Base-by-base conservation (phyloP, 2,329 filamentous ascomycete genomes). In the Beauveria sp. region DNA sequence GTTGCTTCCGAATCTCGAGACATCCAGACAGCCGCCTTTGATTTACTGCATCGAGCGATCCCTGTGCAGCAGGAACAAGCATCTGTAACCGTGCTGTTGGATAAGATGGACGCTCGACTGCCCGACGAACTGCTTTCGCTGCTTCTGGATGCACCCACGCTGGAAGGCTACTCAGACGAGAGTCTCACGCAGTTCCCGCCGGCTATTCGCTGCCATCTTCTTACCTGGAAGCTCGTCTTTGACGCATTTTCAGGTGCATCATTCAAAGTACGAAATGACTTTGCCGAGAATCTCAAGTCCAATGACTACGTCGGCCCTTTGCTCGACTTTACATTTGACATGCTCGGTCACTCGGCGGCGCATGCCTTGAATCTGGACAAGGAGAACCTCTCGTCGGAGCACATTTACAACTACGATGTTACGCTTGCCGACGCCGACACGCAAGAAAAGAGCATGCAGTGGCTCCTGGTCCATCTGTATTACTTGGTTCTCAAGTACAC, bases 221-320 rank as follows among this genome's bases (percentile, higher is more conserved):
- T 96, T 31, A 89, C 91, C 12, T 99, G 95, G 95, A 85, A 90
- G 65, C 80, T 98, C 1, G 82, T 97, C 0, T 98, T 96, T 70
- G 91, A 96, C 67, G 88, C 93, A 50, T 96, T 93, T 70, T 79
- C 80, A 20, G 85, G 86, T 22, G 86, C 92, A 14, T 91, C 93
- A 0, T 88, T 90, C 72, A 91, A 91, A 68, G 86, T 98, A 18
- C 89, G 91, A 67, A 85, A 84, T 63, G 87, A 93, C 68, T 98
- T 97, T 69, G 83, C 86, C 0, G 84, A 91, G 26, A 85, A 89
- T 63, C 82, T 99, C 61, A 95, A 92, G 71, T 83, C 88, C 28
- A 87, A 87, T 16, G 83, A 87, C 12, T 87, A 88, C 61, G 75
- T 96, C 0, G 74, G 77, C 0, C 85, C 87, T 1, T 76, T 99